Base-by-base conservation (phyloP, 768 basidiomycete genomes). In the Naematelia aurantialba region DNA sequence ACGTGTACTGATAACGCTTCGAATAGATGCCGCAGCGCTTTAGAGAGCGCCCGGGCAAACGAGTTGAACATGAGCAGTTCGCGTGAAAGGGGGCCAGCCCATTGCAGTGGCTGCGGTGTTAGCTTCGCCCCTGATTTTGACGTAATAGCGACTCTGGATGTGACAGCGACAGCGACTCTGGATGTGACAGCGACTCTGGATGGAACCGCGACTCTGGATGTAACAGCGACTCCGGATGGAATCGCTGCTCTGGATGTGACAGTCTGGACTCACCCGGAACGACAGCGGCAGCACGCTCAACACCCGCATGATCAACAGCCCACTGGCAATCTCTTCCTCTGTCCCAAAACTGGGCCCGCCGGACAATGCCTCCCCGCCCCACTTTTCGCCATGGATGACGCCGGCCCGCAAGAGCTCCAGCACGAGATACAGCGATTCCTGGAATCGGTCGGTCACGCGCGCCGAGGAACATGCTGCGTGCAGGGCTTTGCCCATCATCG, bases 21-120 rank as follows among this genome's bases (percentile, higher is more conserved):
- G 62, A 96, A 79, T 66, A 98, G 81, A 58, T 88, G 88, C 62
- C 96, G 85, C 59, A 98, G 81, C 26, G 92, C 89, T 59, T 92
- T 87, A 57, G 91, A 89, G 61, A 98, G 81, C 52, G 90, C 89
- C 52, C 90, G 87, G 71, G 96, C 86, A 76, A 98, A 98, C 49
- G 92, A 91, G 81, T 99, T 99, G 84, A 98, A 99, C 61, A 96
- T 92, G 51, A 99, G 82, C 60, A 99, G 81, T 77, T 98, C 94
- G 61, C 96, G 88, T 67, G 94, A 97, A 50, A 99, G 81, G 44
- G 96, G 96, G 25, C 94, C 96, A 42, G 87, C 88, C 96, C 96
- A 99, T 65, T 89, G 85, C 76, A 87, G 88, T 31, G 89, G 61
- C 91, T 96, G 72, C 29, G 8, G 21, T 27, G 22, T 59, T 25